phyloP scores from a whole-genome alignment of 805 yeast genomes.

The Ogataea methylovora region DNA sequence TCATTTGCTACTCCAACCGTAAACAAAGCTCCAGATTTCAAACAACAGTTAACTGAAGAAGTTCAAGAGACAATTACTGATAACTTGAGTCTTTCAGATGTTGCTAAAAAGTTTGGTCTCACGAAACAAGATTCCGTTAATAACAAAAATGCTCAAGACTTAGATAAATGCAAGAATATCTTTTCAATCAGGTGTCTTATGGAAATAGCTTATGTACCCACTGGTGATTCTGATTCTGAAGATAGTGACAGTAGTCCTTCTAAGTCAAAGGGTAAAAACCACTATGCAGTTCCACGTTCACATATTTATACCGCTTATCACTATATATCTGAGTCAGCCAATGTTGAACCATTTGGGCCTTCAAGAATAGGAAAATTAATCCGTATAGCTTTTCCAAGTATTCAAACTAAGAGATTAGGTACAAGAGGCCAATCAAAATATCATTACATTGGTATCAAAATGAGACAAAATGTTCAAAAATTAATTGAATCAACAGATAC shows the following conservation, averaged over 20 bases:
- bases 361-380: conserved; percentile 71
- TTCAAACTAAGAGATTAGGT: conserved; percentile 70
- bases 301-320: conserved; percentile 16
- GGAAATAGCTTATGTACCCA: conserved; percentile 11
- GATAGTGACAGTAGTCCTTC: conserved; percentile 6
- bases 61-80: conserved; percentile 12
- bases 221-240: conserved; percentile 1
- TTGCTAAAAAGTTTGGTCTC: conserved; percentile 10
- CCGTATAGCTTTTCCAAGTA: conserved; percentile 53
- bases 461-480: conserved; percentile 6
- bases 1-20: too few relatives aligned
- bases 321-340: conserved; percentile 12
- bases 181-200: conserved; percentile 18
- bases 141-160: conserved; percentile 6
- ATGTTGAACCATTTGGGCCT: conserved; percentile 50
- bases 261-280: not conserved
- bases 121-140: conserved; percentile 5
- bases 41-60: conserved; percentile 7
- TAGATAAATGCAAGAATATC: conserved; percentile 13
- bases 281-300: conserved; percentile 8
- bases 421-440: conserved; percentile 74
- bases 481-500: conserved; percentile 3
- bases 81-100: conserved; percentile 7
- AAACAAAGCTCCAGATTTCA: conserved; percentile 6
- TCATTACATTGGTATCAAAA: conserved; percentile 66